Evolutionary conservation across 352 stramenopile species (phyloP).

Genomic region (Globisporangium okanoganense): DNA sequence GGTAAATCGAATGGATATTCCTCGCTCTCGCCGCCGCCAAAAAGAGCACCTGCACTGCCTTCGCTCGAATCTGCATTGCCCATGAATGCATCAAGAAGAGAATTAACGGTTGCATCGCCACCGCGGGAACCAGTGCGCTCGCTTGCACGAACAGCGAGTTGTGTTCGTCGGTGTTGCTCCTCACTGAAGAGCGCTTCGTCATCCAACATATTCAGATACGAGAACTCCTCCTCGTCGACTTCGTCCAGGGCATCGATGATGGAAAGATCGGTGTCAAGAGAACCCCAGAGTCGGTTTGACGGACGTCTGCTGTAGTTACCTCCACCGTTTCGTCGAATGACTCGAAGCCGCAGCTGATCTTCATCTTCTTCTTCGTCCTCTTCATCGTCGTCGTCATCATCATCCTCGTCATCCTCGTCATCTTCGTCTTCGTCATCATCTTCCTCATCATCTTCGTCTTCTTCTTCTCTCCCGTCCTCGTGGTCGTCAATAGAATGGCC

Average conservation of each 20-base stretch:
- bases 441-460: slow-evolving; percentile 35
- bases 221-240: slow-evolving; percentile 83
- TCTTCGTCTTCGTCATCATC: slow-evolving; percentile 68
- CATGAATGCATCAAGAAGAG: slow-evolving; percentile 16
- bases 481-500: slow-evolving; percentile 43
- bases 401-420: slow-evolving; percentile 55
- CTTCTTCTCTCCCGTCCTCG: slow-evolving; percentile 20
- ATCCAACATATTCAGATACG: slow-evolving; percentile 70
- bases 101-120: slow-evolving; percentile 2
- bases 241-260: slow-evolving; percentile 75
- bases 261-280: slow-evolving; percentile 66
- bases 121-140: not conserved
- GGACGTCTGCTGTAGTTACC: slow-evolving; percentile 28
- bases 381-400: slow-evolving; percentile 53
- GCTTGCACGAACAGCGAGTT: slow-evolving; percentile 22
- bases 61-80: slow-evolving; percentile 3
- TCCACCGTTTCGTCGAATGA: slow-evolving; percentile 34
- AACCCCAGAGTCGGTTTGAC: slow-evolving; percentile 56
- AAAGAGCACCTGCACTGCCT: not conserved
- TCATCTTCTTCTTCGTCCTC: slow-evolving; percentile 64
- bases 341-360: slow-evolving; percentile 47
- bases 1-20: slow-evolving; percentile 16
- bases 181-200: slow-evolving; percentile 57
- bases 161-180: slow-evolving; percentile 45
- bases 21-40: slow-evolving; percentile 1